These are phyloP conservation scores for Sporothrix dimorphospora DNA, from an alignment of 2,329 filamentous ascomycete genomes.

Conservation along the genomic window DNA sequence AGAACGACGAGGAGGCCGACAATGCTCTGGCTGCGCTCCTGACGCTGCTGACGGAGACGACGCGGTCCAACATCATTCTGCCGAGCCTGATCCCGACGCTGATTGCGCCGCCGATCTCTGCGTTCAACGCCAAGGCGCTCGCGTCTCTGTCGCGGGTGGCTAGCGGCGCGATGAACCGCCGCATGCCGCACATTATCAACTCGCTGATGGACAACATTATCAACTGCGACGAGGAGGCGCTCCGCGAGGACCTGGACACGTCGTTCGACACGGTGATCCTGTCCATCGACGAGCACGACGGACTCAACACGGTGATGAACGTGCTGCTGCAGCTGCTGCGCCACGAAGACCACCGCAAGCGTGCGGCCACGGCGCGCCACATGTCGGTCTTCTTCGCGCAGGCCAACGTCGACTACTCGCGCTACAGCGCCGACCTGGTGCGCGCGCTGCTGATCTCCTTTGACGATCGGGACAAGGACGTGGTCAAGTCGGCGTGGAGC, in stretches of 20 bases:
- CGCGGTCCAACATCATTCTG: constrained; percentile 92
- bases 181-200: constrained; percentile 87
- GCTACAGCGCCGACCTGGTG: constrained; percentile 95
- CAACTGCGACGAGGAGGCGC: constrained; percentile 70
- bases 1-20: constrained; percentile 82
- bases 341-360: constrained; percentile 86
- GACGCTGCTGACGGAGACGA: constrained; percentile 90
- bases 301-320: constrained; percentile 93
- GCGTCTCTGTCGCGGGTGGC: constrained; percentile 93
- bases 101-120: constrained; percentile 84
- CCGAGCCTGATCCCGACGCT: constrained; percentile 95
- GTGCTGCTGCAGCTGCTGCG: constrained; percentile 86
- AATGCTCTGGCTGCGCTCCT: constrained; percentile 91
- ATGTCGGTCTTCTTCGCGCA: constrained; percentile 83
- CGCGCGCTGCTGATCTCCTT: constrained; percentile 89
- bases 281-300: constrained; percentile 94
- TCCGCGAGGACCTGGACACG: constrained; percentile 71
- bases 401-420: constrained; percentile 83
- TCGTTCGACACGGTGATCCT: constrained; percentile 89
- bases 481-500: constrained; percentile 87
- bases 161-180: constrained; percentile 84
- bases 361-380: constrained; percentile 76
- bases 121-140: constrained; percentile 92
- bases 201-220: constrained; percentile 93
- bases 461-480: constrained; percentile 78